phyloP scores from a whole-genome alignment of 306 rosid species.

The Rubus parviflorus region DNA sequence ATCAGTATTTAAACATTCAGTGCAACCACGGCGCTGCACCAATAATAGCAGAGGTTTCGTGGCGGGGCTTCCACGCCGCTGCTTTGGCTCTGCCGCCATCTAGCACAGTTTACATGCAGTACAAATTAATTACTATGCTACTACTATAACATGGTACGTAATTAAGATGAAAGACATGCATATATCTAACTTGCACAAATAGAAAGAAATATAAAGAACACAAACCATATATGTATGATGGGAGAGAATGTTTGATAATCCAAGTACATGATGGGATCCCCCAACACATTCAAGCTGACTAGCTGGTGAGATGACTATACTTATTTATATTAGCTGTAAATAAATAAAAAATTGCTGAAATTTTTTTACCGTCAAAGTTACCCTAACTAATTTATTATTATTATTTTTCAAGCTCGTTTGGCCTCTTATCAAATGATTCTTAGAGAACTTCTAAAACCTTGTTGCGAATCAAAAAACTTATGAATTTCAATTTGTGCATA shows the following conservation, averaged over 20 bases:
- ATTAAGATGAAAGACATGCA: neutral
- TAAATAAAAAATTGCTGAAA: too few species aligned
- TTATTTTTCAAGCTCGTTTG: too few species aligned
- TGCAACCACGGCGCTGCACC: slow-evolving; percentile 1
- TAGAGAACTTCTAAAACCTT: too few species aligned
- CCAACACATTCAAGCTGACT: too few species aligned
- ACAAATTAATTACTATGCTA: neutral
- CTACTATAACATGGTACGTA: neutral
- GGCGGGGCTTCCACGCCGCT: slow-evolving; percentile 16
- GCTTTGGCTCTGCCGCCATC: neutral
- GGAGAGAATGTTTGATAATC: neutral
- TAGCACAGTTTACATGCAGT: neutral
- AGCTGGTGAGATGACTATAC: too few species aligned
- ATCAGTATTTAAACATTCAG: neutral
- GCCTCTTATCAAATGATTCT: too few species aligned
- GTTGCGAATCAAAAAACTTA: too few species aligned
- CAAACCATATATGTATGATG: neutral
- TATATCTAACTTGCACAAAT: neutral
- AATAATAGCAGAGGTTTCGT: neutral
- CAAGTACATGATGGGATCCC: too few species aligned
- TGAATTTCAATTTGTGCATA: too few species aligned
- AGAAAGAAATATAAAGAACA: neutral
- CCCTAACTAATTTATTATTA: too few species aligned
- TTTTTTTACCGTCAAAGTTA: too few species aligned
- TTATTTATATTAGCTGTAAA: neutral